Percentiles rank a stretch among this genome's conserved stretches.
phyloP scores from a whole-genome alignment of 805 yeast species.

The Yarrowia alimentaria region DNA sequence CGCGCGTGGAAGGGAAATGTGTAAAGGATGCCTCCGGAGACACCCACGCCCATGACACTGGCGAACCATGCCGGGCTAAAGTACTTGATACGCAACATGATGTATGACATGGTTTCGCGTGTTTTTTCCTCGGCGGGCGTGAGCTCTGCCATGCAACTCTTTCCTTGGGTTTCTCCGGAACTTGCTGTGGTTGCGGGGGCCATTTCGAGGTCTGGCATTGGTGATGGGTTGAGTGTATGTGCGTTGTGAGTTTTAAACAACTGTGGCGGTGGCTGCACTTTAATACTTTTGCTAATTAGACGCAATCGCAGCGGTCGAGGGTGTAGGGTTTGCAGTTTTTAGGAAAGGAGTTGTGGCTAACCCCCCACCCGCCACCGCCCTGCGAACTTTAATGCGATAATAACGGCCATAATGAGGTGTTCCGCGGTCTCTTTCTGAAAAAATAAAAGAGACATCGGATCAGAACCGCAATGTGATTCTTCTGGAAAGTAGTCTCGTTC shows the following conservation, averaged over 20 bases:
- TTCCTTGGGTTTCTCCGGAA: slow-evolving; percentile 15
- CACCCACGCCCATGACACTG: slow-evolving; percentile 83
- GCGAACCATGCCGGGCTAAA: slow-evolving; percentile 53
- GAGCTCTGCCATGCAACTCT: not conserved
- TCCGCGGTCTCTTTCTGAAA: too few species aligned
- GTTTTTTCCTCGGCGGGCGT: too few species aligned
- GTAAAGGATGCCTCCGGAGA: slow-evolving; percentile 59
- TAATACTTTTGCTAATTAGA: slow-evolving; percentile 25
- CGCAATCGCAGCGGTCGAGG: slow-evolving; percentile 6
- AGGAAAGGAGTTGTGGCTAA: slow-evolving; percentile 15
- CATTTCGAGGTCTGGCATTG: slow-evolving; percentile 9
- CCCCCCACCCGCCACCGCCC: too few species aligned
- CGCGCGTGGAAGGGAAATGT: slow-evolving; percentile 61
- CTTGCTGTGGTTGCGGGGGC: slow-evolving; percentile 7
- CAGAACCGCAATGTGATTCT: too few species aligned
- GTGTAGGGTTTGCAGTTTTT: not conserved
- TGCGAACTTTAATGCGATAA: too few species aligned
- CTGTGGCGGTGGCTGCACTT: slow-evolving; percentile 28
- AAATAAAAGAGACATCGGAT: too few species aligned
- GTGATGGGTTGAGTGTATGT: not conserved
- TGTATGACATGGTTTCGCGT: slow-evolving; percentile 20
- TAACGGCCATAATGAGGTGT: too few species aligned
- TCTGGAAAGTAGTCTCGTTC: too few species aligned
- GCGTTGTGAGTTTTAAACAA: not conserved
- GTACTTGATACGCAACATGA: slow-evolving; percentile 32